Evolutionary conservation across 257 asterid genomes (phyloP).

Genomic region (Solanum sejunctum): DNA sequence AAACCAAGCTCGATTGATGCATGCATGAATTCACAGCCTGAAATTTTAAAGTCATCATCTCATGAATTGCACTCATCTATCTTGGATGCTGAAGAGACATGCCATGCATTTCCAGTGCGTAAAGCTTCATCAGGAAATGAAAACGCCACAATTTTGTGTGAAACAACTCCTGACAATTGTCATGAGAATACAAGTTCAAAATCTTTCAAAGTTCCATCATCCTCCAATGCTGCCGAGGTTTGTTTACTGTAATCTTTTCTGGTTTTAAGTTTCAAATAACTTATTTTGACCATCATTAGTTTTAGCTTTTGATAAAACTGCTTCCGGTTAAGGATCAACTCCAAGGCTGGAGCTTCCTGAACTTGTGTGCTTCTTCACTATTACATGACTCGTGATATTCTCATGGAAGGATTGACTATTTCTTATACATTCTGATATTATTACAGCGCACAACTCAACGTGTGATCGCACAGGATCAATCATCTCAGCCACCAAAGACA

Average conservation of each 20-base stretch:
- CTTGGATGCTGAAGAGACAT: slow-evolving; percentile 92
- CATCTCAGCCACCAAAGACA: slow-evolving; percentile 17
- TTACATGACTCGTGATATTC: neutral
- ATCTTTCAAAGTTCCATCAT: neutral
- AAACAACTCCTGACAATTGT: slow-evolving; percentile 10
- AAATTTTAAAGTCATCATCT: slow-evolving; percentile 16
- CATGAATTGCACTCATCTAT: slow-evolving; percentile 45
- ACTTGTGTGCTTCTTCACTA: neutral
- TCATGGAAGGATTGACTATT: neutral
- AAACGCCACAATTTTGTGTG: slow-evolving; percentile 12
- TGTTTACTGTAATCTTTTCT: slow-evolving; percentile 1
- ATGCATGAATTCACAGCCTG: slow-evolving; percentile 20
- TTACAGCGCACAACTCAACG: slow-evolving; percentile 14
- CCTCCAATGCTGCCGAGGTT: slow-evolving; percentile 22
- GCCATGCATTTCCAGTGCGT: slow-evolving; percentile 65
- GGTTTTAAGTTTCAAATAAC: neutral
- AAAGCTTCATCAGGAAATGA: slow-evolving; percentile 23
- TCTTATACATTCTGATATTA: neutral
- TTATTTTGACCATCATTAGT: neutral
- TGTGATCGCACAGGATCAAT: slow-evolving; percentile 14
- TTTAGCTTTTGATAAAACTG: neutral
- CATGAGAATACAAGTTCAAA: slow-evolving; percentile 11
- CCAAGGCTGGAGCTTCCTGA: neutral
- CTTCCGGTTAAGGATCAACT: neutral
- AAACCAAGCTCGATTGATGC: slow-evolving; percentile 33